Base-by-base conservation (phyloP, 1,139 yeast species). In the Candida sp. region DNA sequence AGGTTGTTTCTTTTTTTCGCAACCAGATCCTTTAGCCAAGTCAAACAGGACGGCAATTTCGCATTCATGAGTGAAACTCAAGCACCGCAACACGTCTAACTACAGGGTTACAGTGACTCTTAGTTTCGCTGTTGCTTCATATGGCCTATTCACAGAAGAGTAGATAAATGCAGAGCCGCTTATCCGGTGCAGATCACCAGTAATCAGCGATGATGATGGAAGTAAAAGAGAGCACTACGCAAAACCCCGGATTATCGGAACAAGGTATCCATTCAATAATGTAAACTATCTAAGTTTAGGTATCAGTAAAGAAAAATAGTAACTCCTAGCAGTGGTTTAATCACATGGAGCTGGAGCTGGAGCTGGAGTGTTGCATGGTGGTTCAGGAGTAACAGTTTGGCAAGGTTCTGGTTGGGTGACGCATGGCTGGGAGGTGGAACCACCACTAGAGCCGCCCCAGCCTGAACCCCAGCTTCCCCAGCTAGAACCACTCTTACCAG, bases 1-100 rank as follows among this genome's bases (percentile, higher is more conserved):
- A 17, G 17, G 17, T 17, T 17, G 17, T 17, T 32, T 32, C 22
- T 34, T 34, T 38, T n/a, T 38, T 39, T 39, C 42, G 42, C 42
- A 39, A 27, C 42, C 42, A 37, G 25, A 12, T 34, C 22, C 22
- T 4, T 12, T 34, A 34, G n/a, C 8, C 5, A 12, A 11, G 17
- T 12, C 3, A 12, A 25, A 17, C 17, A 4, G 7, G 22, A 12
- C 23, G 17, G 17, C 25, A 25, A 9, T 38, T 39, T 27, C 27
- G 32, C 42, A 39, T 39, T 39, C 42, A 11, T n/a, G 12, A 4
- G 32, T 39, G 42, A 39, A 39, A 39, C 42, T 27, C 31, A 27
- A 27, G 6, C 8, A 34, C 17, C 17, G 17, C 17, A 17, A 17
- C 17, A 17, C 17, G 17, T 17, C 17, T 17, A 17, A 17, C 17